These are phyloP conservation scores for Penicillium sp. DNA, from an alignment of 2,329 filamentous ascomycete genomes.

Conservation along the genomic window DNA sequence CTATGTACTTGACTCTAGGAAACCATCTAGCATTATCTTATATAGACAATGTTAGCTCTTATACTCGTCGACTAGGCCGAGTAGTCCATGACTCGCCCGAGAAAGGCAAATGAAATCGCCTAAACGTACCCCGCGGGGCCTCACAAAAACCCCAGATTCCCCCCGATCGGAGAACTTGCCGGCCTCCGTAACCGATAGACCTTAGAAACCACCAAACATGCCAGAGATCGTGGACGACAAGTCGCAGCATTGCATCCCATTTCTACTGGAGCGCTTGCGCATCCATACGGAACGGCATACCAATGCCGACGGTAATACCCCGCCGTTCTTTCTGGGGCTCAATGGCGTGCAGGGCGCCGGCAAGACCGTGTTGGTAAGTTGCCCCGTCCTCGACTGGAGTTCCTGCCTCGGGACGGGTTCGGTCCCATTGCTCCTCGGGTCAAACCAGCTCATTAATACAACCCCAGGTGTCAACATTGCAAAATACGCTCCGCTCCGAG, in stretches of 20 bases:
- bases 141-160: slow-evolving; percentile 28
- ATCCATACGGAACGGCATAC: slow-evolving; percentile 54
- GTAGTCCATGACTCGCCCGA: slow-evolving; percentile 16
- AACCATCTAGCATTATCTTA: too few species aligned
- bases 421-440: slow-evolving; percentile 11
- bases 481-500: slow-evolving; percentile 62
- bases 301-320: slow-evolving; percentile 45
- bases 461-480: slow-evolving; percentile 65
- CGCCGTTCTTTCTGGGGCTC: slow-evolving; percentile 83
- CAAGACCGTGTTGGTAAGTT: slow-evolving; percentile 80
- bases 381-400: neutral
- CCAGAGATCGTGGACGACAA: slow-evolving; percentile 74
- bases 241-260: slow-evolving; percentile 76
- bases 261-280: slow-evolving; percentile 69
- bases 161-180: slow-evolving; percentile 28
- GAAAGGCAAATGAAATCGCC: slow-evolving; percentile 11
- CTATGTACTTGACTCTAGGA: too few species aligned
- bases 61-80: slow-evolving; percentile 4
- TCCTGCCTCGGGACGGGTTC: slow-evolving; percentile 20
- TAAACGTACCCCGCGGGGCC: slow-evolving; percentile 23
- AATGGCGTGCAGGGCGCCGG: slow-evolving; percentile 92
- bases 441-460: slow-evolving; percentile 11
- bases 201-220: slow-evolving; percentile 44
- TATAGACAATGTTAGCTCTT: neutral
- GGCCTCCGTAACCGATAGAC: slow-evolving; percentile 20